Base-by-base conservation (phyloP, 73 alveolate species). In the Blepharisma japonicum region DNA sequence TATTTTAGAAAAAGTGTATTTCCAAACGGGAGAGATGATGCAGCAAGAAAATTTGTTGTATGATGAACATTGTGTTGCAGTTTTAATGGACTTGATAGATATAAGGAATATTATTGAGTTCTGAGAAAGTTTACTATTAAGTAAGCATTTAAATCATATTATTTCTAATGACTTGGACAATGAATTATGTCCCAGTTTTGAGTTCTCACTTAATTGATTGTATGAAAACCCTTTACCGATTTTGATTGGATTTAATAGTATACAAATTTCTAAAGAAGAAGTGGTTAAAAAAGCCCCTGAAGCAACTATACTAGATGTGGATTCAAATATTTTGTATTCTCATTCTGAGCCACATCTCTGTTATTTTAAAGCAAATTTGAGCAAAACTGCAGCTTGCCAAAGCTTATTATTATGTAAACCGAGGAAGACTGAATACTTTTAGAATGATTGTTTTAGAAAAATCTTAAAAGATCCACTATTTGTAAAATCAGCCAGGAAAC, bases 371-470 rank as follows among this genome's bases (percentile, higher is more conserved):
- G 14, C 49, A 18, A 11, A 14, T 0, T 3, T 61, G 18, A 61
- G 74, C 47, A 25, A 14, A 25, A 18, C 74, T 61, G 2, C 74
- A 61, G 46, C 74, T 61, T 61, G 49, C 23, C 14, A 61, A 61
- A 25, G 74, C 74, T 61, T 61, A 61, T 61, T 61, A 61, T 25
- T 61, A 61, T 25, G 74, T 61, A 14, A 25, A 61, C 39, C 14
- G 46, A 18, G 74, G 23, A 20, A n/a, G 74, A 20, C 46, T 61
- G 18, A 61, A 39, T 18, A 25, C 49, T 25, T 61, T 14, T 25
- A 61, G 74, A 25, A 61, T 61, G 74, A 61, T 2, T 5, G 5
- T 5, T 39, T 25, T 61, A 25, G 74, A 61, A 61, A 61, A 8
- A 25, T 2, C 5, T 2, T 61, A 8, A 39, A 61, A 8, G 74